Base-by-base conservation (phyloP, 2,329 filamentous ascomycete species). In the Penicillium sp. region DNA sequence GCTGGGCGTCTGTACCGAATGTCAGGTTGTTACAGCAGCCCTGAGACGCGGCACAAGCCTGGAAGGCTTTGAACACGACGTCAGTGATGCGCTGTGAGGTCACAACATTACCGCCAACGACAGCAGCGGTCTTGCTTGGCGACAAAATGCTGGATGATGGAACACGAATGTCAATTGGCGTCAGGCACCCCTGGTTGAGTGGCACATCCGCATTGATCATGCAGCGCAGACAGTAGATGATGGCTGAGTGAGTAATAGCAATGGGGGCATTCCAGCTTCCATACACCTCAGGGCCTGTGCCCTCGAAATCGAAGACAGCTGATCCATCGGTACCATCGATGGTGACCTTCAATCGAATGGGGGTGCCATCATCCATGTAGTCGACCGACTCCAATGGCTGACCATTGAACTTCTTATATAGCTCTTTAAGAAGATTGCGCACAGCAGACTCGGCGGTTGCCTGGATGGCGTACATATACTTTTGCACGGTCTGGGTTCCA, bases 21-120 rank as follows among this genome's bases (percentile, higher is more conserved):
- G 90, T 93, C 6, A 94, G 81, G 72, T 93, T 93, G 75, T 94
- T 94, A 73, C 87, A 90, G 74, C 90, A 89, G 49, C 91, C 91
- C 69, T 94, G 90, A 21, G 81, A 86, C 36, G 90, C 91, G 6
- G 90, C 90, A 65, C 89, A 91, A 9, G 90, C 90, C 58, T 83
- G 80, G 80, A 94, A 94, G 1, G 90, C 90, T 65, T 87, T 88
- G 60, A 96, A 82, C 5, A 96, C 88, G 31, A 93, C 89, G 68
- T 96, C 91, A 3, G 90, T 93, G 23, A 96, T 86, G 49, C 90
- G 85, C 71, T 94, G 91, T 23, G 83, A 79, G 0, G 91, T 94
- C 9, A 93, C 81, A 0, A 93, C 90, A 69, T 93, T 94, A 55
- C 90, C 90, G 45, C 90, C 90, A 0, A 93, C 90, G 0, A 94